These are phyloP conservation scores for Yamadazyma philogaea DNA, from an alignment of 805 yeast genomes.

Conservation along the genomic window DNA sequence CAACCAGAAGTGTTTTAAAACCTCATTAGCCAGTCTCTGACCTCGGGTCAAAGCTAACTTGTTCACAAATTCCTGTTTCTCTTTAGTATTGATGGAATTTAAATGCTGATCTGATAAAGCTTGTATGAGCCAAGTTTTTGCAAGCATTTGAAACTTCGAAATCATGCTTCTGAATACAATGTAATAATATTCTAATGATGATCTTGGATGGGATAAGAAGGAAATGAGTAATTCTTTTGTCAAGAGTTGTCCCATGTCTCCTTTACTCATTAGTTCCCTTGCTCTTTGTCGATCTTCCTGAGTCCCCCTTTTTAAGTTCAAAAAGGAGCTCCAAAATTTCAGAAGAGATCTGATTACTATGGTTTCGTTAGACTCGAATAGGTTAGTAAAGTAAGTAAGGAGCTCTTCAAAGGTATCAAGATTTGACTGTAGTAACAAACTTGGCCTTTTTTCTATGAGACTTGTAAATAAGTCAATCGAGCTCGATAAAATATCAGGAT, in stretches of 20 bases:
- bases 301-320: conserved; percentile 46
- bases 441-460: conserved; percentile 48
- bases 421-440: conserved; percentile 35
- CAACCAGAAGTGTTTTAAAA: conserved; percentile 64
- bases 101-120: conserved; percentile 11
- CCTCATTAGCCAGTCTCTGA: conserved; percentile 54
- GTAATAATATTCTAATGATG: conserved; percentile 57
- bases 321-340: conserved; percentile 52
- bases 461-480: conserved; percentile 51
- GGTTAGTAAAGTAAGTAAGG: not conserved
- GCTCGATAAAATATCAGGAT: conserved; percentile 59
- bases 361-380: conserved; percentile 43
- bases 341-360: conserved; percentile 52
- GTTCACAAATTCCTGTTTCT: conserved; percentile 41
- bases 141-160: conserved; percentile 46
- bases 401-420: conserved; percentile 20
- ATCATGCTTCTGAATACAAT: conserved; percentile 47
- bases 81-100: conserved; percentile 28
- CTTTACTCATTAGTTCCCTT: conserved; percentile 13
- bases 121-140: conserved; percentile 44
- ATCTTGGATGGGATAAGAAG: conserved; percentile 49
- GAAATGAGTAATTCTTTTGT: conserved; percentile 11
- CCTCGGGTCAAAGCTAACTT: conserved; percentile 65
- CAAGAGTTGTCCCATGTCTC: conserved; percentile 12
- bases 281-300: conserved; percentile 38